phyloP scores from a whole-genome alignment of 495 filamentous ascomycete species.

The Podospora australis region DNA sequence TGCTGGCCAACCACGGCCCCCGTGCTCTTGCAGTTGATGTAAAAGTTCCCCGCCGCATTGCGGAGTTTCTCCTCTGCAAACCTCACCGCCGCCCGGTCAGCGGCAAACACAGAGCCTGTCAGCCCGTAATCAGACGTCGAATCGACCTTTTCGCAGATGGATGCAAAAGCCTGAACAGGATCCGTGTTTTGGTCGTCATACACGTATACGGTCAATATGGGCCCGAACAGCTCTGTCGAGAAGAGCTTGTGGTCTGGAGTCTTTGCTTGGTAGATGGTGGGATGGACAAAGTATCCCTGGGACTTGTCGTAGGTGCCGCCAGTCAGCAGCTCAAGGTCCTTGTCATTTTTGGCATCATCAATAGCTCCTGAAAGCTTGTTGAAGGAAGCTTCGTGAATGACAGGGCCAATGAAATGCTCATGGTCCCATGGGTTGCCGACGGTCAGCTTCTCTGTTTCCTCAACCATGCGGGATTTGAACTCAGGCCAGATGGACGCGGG shows the following conservation, averaged over 20 bases:
- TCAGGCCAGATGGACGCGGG: constrained; percentile 61
- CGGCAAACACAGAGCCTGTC: constrained; percentile 72
- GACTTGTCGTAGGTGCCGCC: constrained; percentile 66
- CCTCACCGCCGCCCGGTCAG: constrained; percentile 60
- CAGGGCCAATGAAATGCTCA: constrained; percentile 67
- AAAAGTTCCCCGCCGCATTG: constrained; percentile 81
- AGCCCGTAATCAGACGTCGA: constrained; percentile 66
- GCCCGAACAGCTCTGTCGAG: constrained; percentile 70
- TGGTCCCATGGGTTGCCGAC: constrained; percentile 65
- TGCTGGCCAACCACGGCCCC: constrained; percentile 91
- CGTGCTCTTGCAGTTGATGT: constrained; percentile 90
- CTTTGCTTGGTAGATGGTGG: constrained; percentile 61
- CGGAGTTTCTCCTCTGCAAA: constrained; percentile 66
- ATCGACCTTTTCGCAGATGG: constrained; percentile 54
- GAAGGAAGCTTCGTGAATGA: constrained; percentile 68
- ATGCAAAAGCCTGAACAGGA: constrained; percentile 47
- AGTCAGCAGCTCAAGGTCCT: constrained; percentile 53
- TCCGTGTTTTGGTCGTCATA: constrained; percentile 61
- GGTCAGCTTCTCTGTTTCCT: constrained; percentile 59
- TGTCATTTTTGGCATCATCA: constrained; percentile 60
- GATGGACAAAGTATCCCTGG: constrained; percentile 64
- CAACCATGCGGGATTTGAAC: constrained; percentile 55
- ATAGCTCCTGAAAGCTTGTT: constrained; percentile 62
- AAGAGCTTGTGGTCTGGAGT: constrained; percentile 60
- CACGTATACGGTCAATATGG: constrained; percentile 61